Evolutionary conservation across 106 monocot species (phyloP).

Genomic region (Acorus calamus): DNA sequence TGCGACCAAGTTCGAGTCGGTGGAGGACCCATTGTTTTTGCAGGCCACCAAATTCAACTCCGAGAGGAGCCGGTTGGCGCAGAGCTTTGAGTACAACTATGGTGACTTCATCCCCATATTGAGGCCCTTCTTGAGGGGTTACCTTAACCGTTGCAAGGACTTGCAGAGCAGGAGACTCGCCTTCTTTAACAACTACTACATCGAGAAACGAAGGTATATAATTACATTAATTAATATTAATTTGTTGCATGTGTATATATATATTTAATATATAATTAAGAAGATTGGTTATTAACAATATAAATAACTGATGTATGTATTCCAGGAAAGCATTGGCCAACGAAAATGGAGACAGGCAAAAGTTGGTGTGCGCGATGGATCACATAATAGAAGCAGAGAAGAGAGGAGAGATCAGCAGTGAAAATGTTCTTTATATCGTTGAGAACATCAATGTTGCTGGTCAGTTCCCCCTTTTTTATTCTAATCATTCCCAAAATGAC

Average conservation of each 20-base stretch:
- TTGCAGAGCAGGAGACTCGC: conserved; percentile 45
- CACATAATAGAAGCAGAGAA: conserved; percentile 39
- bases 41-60: conserved; percentile 42
- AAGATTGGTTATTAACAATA: too few species aligned
- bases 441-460: conserved; percentile 78
- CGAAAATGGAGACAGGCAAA: conserved; percentile 6
- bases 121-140: conserved; percentile 17
- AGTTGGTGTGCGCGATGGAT: conserved; percentile 50
- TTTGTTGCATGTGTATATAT: neutral
- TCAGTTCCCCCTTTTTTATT: neutral
- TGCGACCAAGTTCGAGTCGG: conserved; percentile 40
- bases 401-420: conserved; percentile 47
- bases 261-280: neutral
- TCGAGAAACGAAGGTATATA: conserved; percentile 40
- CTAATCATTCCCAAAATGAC: too few species aligned
- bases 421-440: conserved; percentile 62
- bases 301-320: too few species aligned
- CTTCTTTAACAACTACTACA: conserved; percentile 64
- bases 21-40: conserved; percentile 41
- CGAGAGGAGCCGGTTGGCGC: conserved; percentile 37
- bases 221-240: neutral
- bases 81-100: conserved; percentile 43
- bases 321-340: too few species aligned
- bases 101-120: conserved; percentile 30
- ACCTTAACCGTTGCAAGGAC: conserved; percentile 52